These are phyloP conservation scores for Pichia deserticola DNA, from an alignment of 805 yeast species.

Conservation along the genomic window DNA sequence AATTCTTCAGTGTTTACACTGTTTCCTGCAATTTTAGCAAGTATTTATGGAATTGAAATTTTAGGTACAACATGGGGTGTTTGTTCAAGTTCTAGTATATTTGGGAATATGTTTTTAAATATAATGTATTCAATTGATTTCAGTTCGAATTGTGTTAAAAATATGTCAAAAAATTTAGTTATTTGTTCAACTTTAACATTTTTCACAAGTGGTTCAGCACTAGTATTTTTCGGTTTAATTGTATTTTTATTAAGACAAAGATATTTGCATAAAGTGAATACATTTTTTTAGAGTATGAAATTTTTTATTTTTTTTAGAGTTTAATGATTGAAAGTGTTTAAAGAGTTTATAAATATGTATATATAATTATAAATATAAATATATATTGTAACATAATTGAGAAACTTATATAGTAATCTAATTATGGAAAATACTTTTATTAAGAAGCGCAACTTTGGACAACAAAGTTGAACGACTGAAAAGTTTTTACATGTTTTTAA, in stretches of 20 bases:
- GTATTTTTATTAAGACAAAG: slow-evolving; percentile 17
- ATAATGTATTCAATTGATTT: slow-evolving; percentile 61
- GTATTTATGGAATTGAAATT: slow-evolving; percentile 80
- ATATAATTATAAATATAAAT: too few relatives aligned
- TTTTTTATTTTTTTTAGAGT: not conserved
- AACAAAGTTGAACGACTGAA: too few relatives aligned
- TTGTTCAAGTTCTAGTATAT: slow-evolving; percentile 69
- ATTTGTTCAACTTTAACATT: slow-evolving; percentile 30
- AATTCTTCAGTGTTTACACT: slow-evolving; percentile 81
- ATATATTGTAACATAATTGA: too few relatives aligned
- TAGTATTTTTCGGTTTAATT: slow-evolving; percentile 19
- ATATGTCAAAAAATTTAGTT: slow-evolving; percentile 13
- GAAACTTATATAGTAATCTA: too few relatives aligned
- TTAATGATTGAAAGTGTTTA: not conserved
- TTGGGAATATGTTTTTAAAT: slow-evolving; percentile 38
- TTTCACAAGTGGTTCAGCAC: slow-evolving; percentile 21
- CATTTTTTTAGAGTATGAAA: slow-evolving; percentile 17
- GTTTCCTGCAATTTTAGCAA: slow-evolving; percentile 76
- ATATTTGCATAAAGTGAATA: slow-evolving; percentile 21
- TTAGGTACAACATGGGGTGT: slow-evolving; percentile 93
- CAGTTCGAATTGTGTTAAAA: slow-evolving; percentile 34
- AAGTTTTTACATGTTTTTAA: too few relatives aligned
- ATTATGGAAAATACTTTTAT: too few relatives aligned
- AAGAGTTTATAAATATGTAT: too few relatives aligned
- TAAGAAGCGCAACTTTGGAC: too few relatives aligned